A percentile compares a stretch with the other conserved stretches of the same genome.
phyloP scores from a whole-genome alignment of 306 rosid genomes.

The Prosopis cineraria region DNA sequence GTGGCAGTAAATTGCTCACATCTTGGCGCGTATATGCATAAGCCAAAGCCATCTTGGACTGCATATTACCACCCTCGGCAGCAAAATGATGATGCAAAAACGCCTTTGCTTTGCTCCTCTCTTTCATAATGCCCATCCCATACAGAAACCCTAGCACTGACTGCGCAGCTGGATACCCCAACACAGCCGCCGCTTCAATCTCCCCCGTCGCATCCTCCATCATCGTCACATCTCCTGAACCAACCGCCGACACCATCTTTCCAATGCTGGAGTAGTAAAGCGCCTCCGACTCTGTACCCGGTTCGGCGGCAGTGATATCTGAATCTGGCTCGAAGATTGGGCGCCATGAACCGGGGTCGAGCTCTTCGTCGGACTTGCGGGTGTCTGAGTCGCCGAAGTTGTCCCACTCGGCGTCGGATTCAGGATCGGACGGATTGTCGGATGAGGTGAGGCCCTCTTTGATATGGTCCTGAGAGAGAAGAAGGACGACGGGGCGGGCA shows the following conservation, averaged over 20 bases:
- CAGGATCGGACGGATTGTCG: conserved; percentile 49
- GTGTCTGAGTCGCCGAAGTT: conserved; percentile 73
- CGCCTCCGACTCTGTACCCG: conserved; percentile 33
- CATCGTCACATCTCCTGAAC: conserved; percentile 49
- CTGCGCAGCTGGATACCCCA: conserved; percentile 65
- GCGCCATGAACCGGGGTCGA: conserved; percentile 94
- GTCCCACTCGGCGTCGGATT: conserved; percentile 81
- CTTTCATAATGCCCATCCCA: conserved; percentile 72
- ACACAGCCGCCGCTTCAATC: conserved; percentile 55
- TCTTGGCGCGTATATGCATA: conserved; percentile 84
- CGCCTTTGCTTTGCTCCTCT: conserved; percentile 67
- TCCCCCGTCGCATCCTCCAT: conserved; percentile 69
- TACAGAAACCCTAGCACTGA: conserved; percentile 79
- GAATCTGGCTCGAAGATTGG: conserved; percentile 79
- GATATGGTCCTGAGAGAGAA: conserved; percentile 78
- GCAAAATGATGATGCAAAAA: conserved; percentile 78
- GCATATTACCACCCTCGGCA: conserved; percentile 74
- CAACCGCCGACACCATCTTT: conserved; percentile 58
- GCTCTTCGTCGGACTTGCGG: conserved; percentile 70
- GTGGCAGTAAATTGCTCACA: conserved; percentile 40
- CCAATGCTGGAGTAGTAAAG: conserved; percentile 60
- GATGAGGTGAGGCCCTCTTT: conserved; percentile 45
- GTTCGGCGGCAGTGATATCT: conserved; percentile 13
- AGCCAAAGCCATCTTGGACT: conserved; percentile 96
- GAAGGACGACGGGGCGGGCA: conserved; percentile 68